Evolutionary conservation across 2,329 filamentous ascomycete species (phyloP).

Genomic region (Graphilbum ipis-grandicollis): DNA sequence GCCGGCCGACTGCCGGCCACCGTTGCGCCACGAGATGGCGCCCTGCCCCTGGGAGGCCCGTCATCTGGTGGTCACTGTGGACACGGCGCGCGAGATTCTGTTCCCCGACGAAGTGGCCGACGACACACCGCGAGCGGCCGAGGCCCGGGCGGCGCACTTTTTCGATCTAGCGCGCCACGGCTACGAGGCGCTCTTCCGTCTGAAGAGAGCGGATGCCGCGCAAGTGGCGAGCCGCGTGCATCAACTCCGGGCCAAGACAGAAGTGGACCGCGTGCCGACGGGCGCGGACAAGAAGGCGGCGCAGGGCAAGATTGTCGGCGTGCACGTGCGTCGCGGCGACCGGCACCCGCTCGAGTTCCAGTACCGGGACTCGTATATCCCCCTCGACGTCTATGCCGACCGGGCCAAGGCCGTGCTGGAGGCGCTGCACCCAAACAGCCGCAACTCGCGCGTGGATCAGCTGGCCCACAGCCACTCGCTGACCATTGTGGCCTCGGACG

Average conservation of each 20-base stretch:
- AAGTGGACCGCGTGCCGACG: conserved; percentile 14
- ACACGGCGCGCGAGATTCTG: conserved; percentile 48
- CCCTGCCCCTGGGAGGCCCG: conserved; percentile 62
- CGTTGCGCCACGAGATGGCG: conserved; percentile 57
- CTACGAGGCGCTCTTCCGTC: conserved; percentile 57
- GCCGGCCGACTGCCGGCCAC: conserved; percentile 46
- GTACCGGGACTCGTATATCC: conserved; percentile 63
- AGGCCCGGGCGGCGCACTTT: conserved; percentile 33
- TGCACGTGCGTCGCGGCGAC: conserved; percentile 71
- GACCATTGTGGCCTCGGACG: conserved; percentile 59
- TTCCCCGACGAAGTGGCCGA: conserved; percentile 31
- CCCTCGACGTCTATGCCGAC: conserved; percentile 48
- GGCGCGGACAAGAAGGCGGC: conserved; percentile 5
- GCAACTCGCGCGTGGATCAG: conserved; percentile 14
- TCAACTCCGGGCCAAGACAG: conserved; percentile 32
- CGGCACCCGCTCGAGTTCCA: conserved; percentile 60
- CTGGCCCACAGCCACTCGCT: conserved; percentile 25
- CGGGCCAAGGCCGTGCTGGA: conserved; percentile 39
- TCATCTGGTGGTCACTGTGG: conserved; percentile 57
- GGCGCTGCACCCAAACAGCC: conserved; percentile 16
- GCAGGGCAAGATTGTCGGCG: conserved; percentile 38
- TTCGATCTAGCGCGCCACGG: conserved; percentile 53
- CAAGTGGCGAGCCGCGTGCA: conserved; percentile 45
- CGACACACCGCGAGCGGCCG: conserved; percentile 25
- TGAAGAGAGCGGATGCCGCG: conserved; percentile 44